Percentiles rank a stretch among this genome's conserved stretches.
phyloP scores from a whole-genome alignment of 2,329 filamentous ascomycete species.

The Fusarium neocosmosporiellum region DNA sequence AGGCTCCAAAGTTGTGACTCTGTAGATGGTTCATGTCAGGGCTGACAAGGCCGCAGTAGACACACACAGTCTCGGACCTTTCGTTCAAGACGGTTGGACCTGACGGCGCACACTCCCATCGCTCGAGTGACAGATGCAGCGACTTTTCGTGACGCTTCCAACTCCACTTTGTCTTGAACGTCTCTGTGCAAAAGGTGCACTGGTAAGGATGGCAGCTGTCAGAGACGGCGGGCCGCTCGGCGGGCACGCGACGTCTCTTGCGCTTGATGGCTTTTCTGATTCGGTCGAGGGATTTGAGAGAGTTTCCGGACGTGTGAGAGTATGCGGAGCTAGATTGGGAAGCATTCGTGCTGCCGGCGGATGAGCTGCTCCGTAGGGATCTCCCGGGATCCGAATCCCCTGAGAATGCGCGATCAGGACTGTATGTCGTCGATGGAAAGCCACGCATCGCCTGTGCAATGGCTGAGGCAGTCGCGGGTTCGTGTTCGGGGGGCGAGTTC shows the following conservation, averaged over 20 bases:
- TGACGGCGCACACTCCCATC: slow-evolving; percentile 54
- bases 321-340: background rate
- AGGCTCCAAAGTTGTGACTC: slow-evolving; percentile 52
- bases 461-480: background rate
- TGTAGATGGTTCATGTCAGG: slow-evolving; percentile 48
- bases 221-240: background rate
- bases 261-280: background rate
- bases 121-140: slow-evolving; percentile 49
- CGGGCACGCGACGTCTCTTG: background rate
- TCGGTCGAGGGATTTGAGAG: background rate
- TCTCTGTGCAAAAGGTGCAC: slow-evolving; percentile 57
- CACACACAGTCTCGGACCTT: slow-evolving; percentile 52
- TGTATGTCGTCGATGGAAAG: background rate
- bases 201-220: slow-evolving; percentile 47
- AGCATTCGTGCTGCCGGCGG: background rate
- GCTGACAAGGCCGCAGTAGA: slow-evolving; percentile 35
- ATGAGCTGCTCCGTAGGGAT: background rate
- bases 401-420: background rate
- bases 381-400: background rate
- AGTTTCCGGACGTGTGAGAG: background rate
- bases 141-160: slow-evolving; percentile 62
- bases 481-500: background rate
- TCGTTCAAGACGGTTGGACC: slow-evolving; percentile 51
- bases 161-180: slow-evolving; percentile 56
- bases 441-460: background rate